These are phyloP conservation scores for Chloris gayana DNA, from an alignment of 176 grass and related monocot genomes.

Conservation along the genomic window DNA sequence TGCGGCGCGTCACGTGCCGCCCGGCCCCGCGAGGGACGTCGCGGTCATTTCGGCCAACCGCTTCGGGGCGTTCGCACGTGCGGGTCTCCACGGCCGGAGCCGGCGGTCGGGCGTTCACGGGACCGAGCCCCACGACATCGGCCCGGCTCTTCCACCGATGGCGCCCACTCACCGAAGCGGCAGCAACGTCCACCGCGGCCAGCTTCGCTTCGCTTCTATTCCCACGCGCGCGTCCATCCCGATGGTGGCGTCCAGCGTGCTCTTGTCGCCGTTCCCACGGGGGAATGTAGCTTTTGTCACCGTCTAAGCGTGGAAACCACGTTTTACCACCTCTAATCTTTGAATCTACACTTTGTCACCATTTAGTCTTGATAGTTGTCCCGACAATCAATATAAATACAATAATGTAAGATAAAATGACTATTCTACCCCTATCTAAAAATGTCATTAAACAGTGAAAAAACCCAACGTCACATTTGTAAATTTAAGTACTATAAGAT, in stretches of 20 bases:
- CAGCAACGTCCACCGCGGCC: not conserved
- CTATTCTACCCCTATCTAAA: no score
- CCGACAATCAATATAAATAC: no score
- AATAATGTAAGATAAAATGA: no score
- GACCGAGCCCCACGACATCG: constrained; percentile 39
- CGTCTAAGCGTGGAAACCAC: no score
- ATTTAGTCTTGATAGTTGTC: no score
- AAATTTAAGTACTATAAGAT: no score
- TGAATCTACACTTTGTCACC: no score
- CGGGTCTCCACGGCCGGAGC: constrained; percentile 28
- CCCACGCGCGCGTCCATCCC: constrained; percentile 1
- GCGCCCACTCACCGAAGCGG: not conserved
- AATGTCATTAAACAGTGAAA: no score
- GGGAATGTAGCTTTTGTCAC: no score
- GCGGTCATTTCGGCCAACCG: not conserved
- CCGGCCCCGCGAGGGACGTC: not conserved
- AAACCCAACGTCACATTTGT: no score
- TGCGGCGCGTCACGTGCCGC: constrained; percentile 19
- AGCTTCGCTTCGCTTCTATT: constrained; percentile 35
- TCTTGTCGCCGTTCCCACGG: constrained; percentile 18
- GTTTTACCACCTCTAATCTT: no score
- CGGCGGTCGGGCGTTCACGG: constrained; percentile 24
- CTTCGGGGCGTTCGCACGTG: constrained; percentile 9
- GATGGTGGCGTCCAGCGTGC: not conserved
- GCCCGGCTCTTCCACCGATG: constrained; percentile 45